Conservation (phyloP, 805 yeast genomes). For the Candida quercuum region DNA sequence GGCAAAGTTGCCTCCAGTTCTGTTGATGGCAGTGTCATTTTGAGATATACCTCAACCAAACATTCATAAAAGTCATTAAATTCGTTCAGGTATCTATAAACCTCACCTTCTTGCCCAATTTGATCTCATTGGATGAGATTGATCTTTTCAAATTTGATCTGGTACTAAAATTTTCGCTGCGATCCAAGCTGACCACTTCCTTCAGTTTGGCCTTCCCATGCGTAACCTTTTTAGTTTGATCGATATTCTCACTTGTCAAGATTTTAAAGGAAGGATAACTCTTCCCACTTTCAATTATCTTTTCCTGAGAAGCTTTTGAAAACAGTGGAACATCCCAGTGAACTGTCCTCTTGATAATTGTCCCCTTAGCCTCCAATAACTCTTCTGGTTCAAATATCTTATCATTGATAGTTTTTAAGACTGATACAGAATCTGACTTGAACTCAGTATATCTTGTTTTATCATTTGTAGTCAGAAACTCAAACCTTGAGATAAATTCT, state of each 20-base stretch:
- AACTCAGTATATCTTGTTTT: slow-evolving; percentile 9
- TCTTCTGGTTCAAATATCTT: slow-evolving; percentile 18
- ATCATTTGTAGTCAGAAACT: slow-evolving; percentile 33
- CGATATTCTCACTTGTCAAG: slow-evolving; percentile 4
- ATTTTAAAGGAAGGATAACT: slow-evolving; percentile 1
- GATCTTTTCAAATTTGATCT: too few species aligned
- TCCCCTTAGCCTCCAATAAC: slow-evolving; percentile 23
- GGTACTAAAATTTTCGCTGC: too few species aligned
- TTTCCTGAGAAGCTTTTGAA: slow-evolving; percentile 14
- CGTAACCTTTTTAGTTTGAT: slow-evolving; percentile 2
- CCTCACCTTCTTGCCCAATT: background rate
- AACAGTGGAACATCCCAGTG: slow-evolving; percentile 34
- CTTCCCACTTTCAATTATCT: slow-evolving; percentile 5
- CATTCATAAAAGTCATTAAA: background rate
- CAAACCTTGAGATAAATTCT: slow-evolving; percentile 44
- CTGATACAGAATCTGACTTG: slow-evolving; percentile 2
- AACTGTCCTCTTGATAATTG: slow-evolving; percentile 1
- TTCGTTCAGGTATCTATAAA: background rate
- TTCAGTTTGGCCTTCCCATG: too few species aligned
- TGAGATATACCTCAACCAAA: slow-evolving; percentile 30
- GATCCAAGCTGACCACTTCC: too few species aligned
- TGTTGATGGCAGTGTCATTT: slow-evolving; percentile 49
- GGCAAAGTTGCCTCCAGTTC: slow-evolving; percentile 44
- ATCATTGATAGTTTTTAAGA: slow-evolving; percentile 6
- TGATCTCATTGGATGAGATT: too few species aligned